Evolutionary conservation across 371 early-diverging fungal species (phyloP).

Genomic region (Lichtheimia ramosa): DNA sequence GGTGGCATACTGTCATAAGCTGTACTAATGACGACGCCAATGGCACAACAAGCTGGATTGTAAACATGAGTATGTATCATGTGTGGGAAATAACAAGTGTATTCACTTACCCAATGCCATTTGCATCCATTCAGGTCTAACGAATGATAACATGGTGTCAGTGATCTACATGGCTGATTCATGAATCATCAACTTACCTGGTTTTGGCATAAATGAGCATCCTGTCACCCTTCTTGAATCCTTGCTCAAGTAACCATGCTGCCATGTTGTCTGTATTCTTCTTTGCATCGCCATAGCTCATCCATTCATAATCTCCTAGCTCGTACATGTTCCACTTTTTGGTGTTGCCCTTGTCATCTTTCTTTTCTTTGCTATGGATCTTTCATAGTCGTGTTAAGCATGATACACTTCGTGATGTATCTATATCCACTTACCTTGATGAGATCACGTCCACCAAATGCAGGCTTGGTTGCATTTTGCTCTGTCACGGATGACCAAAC

Average conservation of each 20-base stretch:
- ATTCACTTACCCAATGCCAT: constrained; percentile 48
- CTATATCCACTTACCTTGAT: constrained; percentile 36
- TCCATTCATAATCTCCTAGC: constrained; percentile 56
- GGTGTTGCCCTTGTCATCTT: constrained; percentile 28
- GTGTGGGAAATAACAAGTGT: neutral
- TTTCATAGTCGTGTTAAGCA: constrained; percentile 7
- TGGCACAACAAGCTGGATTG: constrained; percentile 59
- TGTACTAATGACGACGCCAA: constrained; percentile 76
- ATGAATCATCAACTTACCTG: constrained; percentile 28
- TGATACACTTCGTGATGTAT: neutral
- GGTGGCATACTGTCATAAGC: constrained; percentile 91
- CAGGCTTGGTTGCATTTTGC: constrained; percentile 36
- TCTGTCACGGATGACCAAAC: constrained; percentile 48
- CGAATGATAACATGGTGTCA: neutral
- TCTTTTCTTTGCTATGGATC: constrained; percentile 44
- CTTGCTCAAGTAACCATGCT: constrained; percentile 33
- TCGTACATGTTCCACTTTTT: constrained; percentile 60
- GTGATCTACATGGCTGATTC: neutral
- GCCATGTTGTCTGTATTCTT: constrained; percentile 39
- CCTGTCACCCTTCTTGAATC: constrained; percentile 41
- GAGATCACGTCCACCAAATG: constrained; percentile 49
- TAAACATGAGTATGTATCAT: neutral
- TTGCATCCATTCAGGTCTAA: constrained; percentile 56
- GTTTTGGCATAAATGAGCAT: constrained; percentile 66
- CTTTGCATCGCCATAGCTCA: constrained; percentile 42